Evolutionary conservation across 2,329 filamentous ascomycete species (phyloP).

Genomic region (Aquanectria penicillioides): DNA sequence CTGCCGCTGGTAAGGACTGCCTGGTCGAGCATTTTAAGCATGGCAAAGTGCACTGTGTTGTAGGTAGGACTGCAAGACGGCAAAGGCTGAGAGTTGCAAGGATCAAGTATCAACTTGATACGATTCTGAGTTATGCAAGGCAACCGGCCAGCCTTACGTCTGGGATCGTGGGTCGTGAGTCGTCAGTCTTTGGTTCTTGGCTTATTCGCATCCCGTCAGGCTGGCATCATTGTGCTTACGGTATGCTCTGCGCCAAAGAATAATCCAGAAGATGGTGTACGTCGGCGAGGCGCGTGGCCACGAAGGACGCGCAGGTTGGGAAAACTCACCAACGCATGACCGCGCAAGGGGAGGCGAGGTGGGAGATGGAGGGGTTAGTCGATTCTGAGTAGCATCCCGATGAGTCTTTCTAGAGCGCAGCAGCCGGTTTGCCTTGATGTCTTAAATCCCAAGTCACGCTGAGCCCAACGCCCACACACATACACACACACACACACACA

Average conservation of each 20-base stretch:
- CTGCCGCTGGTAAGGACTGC: conserved; percentile 30
- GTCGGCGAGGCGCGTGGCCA: conserved; percentile 37
- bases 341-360: conserved; percentile 29
- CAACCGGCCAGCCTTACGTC: conserved; percentile 7
- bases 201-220: neutral
- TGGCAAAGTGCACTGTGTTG: too few relatives aligned
- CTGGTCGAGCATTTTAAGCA: too few relatives aligned
- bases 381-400: conserved; percentile 44
- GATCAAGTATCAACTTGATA: too few relatives aligned
- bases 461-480: conserved; percentile 34
- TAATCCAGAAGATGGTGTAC: conserved; percentile 30
- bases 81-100: too few relatives aligned
- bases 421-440: conserved; percentile 47
- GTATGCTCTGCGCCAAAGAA: conserved; percentile 13
- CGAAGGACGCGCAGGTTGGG: conserved; percentile 20
- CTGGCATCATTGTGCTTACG: conserved; percentile 4
- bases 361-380: conserved; percentile 19
- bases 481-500: too few relatives aligned
- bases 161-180: conserved; percentile 11
- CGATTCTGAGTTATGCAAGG: too few relatives aligned
- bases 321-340: conserved; percentile 23
- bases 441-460: conserved; percentile 51
- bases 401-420: conserved; percentile 34
- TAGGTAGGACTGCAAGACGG: conserved; percentile 9
- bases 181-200: conserved; percentile 2